These are phyloP conservation scores for Venturiaceae sp. DNA, from an alignment of 2,329 filamentous ascomycete species.

Conservation along the genomic window DNA sequence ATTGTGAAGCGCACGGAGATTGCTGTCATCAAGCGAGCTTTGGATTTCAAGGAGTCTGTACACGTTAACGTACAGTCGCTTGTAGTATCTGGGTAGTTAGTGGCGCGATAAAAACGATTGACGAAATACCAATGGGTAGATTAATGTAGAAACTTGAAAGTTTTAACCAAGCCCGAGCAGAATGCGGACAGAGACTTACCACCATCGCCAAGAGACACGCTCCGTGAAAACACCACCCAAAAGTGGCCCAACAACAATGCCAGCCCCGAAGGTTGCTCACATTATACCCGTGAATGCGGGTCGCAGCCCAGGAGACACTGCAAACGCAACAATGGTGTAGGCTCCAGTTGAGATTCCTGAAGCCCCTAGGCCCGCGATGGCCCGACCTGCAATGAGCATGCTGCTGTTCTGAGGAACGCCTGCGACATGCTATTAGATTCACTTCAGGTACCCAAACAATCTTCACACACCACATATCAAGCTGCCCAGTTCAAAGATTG, in stretches of 20 bases:
- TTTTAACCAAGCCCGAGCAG: not conserved
- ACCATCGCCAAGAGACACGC: conserved; percentile 24
- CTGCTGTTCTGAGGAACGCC: conserved; percentile 47
- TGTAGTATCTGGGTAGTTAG: too few relatives aligned
- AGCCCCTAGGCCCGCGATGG: conserved; percentile 53
- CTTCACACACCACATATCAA: not conserved
- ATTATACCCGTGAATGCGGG: not conserved
- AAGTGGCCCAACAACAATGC: conserved; percentile 26
- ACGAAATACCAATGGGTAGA: conserved; percentile 13
- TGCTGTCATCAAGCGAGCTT: too few relatives aligned
- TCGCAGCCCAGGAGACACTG: not conserved
- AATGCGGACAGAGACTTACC: conserved; percentile 2
- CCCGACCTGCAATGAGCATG: conserved; percentile 53
- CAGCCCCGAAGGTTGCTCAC: not conserved
- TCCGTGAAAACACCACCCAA: conserved; percentile 14
- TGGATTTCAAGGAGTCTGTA: too few relatives aligned
- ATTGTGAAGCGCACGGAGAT: too few relatives aligned
- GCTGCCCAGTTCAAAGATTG: not conserved
- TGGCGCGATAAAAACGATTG: conserved; percentile 10
- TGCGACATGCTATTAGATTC: conserved; percentile 51
- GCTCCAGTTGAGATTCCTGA: conserved; percentile 53
- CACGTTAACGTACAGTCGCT: too few relatives aligned
- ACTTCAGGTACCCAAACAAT: conserved; percentile 12
- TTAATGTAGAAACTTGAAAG: conserved; percentile 23
- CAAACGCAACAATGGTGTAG: conserved; percentile 53